Conservation (phyloP, 441 rosid species). For the Populus tomentosa region DNA sequence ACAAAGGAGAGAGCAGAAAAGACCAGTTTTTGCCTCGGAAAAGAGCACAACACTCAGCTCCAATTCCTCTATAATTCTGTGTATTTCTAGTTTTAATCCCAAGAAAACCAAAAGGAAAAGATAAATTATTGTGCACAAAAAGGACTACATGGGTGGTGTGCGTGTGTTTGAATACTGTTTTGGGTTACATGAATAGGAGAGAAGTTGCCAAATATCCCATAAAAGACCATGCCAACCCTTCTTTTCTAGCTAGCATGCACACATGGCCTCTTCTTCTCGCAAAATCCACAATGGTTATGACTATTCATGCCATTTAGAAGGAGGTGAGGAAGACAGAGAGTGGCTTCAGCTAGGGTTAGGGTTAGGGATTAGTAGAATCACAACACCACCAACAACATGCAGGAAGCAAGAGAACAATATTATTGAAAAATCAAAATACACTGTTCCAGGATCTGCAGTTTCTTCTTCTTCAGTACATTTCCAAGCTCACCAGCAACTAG, state of each 20-base stretch:
- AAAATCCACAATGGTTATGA: slow-evolving; percentile 7
- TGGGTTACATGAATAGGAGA: neutral
- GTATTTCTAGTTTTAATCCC: neutral
- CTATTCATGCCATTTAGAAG: neutral
- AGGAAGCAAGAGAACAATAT: neutral
- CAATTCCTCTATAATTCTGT: neutral
- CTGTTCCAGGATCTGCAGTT: neutral
- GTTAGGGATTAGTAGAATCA: slow-evolving; percentile 22
- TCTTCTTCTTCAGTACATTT: neutral
- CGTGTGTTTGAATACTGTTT: neutral
- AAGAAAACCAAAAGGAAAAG: neutral
- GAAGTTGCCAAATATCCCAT: neutral
- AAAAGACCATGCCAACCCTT: neutral
- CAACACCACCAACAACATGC: slow-evolving; percentile 5
- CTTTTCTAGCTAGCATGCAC: slow-evolving; percentile 8
- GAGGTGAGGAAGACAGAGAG: slow-evolving; percentile 12
- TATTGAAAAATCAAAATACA: neutral
- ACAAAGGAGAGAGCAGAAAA: neutral
- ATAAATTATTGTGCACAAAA: neutral
- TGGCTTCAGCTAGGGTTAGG: slow-evolving; percentile 30
- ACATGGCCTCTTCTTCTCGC: slow-evolving; percentile 29
- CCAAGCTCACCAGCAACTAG: neutral
- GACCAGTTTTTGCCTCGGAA: neutral
- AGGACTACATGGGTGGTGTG: neutral
- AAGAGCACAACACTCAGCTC: neutral